Evolutionary conservation across 1,284 basidiomycete species (phyloP).

Genomic region (Boletus sp.): DNA sequence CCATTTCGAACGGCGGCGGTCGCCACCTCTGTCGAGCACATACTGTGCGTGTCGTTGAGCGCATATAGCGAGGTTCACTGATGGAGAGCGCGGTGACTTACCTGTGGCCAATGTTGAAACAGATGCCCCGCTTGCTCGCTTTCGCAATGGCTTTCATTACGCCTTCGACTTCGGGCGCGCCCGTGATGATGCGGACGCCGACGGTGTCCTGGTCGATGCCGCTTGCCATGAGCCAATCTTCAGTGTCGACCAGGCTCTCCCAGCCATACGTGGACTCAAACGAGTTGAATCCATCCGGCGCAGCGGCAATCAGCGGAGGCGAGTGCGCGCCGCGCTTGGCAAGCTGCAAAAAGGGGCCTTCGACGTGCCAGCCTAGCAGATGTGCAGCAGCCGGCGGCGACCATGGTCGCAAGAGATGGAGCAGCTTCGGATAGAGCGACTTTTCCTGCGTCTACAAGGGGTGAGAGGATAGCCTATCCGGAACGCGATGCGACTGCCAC

Average conservation of each 20-base stretch:
- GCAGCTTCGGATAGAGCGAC: conserved; percentile 63
- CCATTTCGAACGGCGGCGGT: conserved; percentile 64
- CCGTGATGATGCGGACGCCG: conserved; percentile 80
- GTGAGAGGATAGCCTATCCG: neutral
- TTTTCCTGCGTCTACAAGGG: conserved; percentile 64
- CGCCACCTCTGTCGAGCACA: conserved; percentile 64
- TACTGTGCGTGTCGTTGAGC: conserved; percentile 37
- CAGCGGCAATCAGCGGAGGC: conserved; percentile 62
- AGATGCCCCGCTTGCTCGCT: conserved; percentile 63
- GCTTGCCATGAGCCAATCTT: conserved; percentile 61
- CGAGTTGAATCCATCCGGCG: conserved; percentile 53
- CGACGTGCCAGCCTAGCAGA: conserved; percentile 83
- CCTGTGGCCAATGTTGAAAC: conserved; percentile 87
- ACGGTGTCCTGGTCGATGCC: conserved; percentile 34
- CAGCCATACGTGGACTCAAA: conserved; percentile 75
- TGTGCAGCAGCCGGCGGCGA: conserved; percentile 59
- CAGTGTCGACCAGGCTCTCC: conserved; percentile 54
- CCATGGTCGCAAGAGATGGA: conserved; percentile 61
- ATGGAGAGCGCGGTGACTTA: conserved; percentile 28
- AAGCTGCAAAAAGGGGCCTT: conserved; percentile 82
- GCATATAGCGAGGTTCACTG: neutral
- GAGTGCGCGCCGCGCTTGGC: conserved; percentile 81
- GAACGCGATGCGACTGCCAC: conserved; percentile 27
- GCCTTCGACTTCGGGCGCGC: conserved; percentile 82
- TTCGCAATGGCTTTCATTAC: conserved; percentile 67